phyloP scores from a whole-genome alignment of 805 yeast species.

The Lachancea nothofagi region DNA sequence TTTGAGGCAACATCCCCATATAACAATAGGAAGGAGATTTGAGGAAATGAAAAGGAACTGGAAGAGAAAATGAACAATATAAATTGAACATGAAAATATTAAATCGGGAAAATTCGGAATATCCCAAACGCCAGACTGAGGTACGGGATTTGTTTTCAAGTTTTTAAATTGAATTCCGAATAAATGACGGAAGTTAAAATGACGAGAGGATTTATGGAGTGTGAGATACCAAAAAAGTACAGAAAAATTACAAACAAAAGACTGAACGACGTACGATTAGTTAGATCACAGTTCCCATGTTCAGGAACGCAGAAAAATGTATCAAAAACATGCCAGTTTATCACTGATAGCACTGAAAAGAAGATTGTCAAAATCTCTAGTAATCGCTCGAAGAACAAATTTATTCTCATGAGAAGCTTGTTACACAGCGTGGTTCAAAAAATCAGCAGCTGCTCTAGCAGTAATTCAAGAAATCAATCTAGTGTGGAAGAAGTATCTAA shows the following conservation, averaged over 20 bases:
- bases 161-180: no score
- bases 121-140: no score
- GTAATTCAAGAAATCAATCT: not conserved
- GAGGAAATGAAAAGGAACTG: no score
- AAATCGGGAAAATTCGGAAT: no score
- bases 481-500: conserved; percentile 3
- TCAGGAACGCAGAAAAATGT: not conserved
- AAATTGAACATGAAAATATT: no score
- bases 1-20: not conserved
- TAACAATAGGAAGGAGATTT: no score
- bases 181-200: conserved; percentile 8
- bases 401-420: conserved; percentile 15
- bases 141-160: no score
- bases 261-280: not conserved
- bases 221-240: conserved; percentile 10
- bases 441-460: not conserved
- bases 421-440: conserved; percentile 10
- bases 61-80: no score
- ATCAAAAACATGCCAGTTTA: not conserved
- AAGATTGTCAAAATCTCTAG: not conserved
- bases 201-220: conserved; percentile 10
- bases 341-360: not conserved
- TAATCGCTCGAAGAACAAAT: conserved; percentile 13
- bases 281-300: not conserved
- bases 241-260: no score